Percentiles rank a stretch among this genome's conserved stretches.
Evolutionary conservation across 257 asterid species (phyloP).

Genomic region (Rhazya stricta): DNA sequence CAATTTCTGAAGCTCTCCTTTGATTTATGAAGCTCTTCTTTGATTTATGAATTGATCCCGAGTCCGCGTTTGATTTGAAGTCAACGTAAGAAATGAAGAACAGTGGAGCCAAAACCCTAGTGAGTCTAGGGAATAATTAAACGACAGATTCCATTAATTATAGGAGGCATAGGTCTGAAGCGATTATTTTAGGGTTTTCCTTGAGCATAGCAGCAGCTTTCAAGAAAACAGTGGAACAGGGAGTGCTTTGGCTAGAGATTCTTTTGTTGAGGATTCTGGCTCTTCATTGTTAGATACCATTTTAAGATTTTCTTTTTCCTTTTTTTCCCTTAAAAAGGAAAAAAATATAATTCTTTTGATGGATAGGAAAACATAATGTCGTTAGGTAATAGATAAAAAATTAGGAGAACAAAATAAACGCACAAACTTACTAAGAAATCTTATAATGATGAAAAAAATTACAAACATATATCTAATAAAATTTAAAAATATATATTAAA

Average conservation of each 20-base stretch:
- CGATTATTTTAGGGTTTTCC: no score
- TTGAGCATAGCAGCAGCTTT: no score
- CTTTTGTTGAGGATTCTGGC: not conserved
- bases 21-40: not conserved
- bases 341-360: not conserved
- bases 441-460: no score
- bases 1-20: not conserved
- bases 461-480: no score
- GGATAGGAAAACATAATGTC: no score
- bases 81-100: no score
- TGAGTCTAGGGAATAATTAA: not conserved
- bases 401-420: no score
- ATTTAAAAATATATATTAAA: no score
- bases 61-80: no score
- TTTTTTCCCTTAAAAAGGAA: not conserved
- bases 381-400: no score
- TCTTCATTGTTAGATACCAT: not conserved
- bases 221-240: not conserved
- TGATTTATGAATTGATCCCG: not conserved
- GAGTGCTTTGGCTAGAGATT: not conserved
- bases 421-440: no score
- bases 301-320: not conserved
- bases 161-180: no score
- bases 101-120: conserved; percentile 17
- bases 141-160: not conserved